Base-by-base conservation (phyloP, 2,329 filamentous ascomycete genomes). In the Hirsutella rhossiliensis region DNA sequence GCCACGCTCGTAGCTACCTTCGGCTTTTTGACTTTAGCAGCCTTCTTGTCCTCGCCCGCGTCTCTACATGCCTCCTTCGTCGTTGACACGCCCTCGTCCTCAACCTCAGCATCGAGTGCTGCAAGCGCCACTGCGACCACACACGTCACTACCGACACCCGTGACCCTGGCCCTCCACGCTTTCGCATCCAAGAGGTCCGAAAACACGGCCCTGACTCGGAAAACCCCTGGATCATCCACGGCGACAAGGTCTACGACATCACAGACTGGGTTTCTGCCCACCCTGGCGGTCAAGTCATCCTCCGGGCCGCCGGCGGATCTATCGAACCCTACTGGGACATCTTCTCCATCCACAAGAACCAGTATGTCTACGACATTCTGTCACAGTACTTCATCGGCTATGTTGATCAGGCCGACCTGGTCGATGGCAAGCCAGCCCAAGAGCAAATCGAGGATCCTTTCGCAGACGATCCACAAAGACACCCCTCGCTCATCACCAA, bases 311-410 rank as follows among this genome's bases (percentile, higher is more conserved):
- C 77, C 1, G 80, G 80, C 4, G 73, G 75, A 32, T 74, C 72
- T 44, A 73, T 84, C 41, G 80, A 84, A 42, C 72, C 75, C 0
- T 84, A 82, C 60, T 84, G 80, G 80, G 67, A 82, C 47, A 81
- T 84, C 43, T 84, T 84, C 56, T 68, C 72, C 40, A 83, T 84
- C 46, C 80, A 84, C 63, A 79, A 83, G 56, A 69, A 72, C 17
- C 67, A 75, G 37, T 75, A 84, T 47, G 78, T 84, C 6, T 71
- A 72, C 47, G 76, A 82, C 42, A 80, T 84, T 36, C 65, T 84
- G 1, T 68, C 76, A n/a, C 71, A 78, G 50, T 84, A 79, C 54
- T 63, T 73, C 23, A 78, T 84, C 40, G 80, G 80, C 27, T 72
- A 71, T 40, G 68, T 84, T 3, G 72, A 83, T 48, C 59, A 62